These are phyloP conservation scores for Aeschynomene evenia DNA, from an alignment of 306 rosid genomes.

Conservation along the genomic window DNA sequence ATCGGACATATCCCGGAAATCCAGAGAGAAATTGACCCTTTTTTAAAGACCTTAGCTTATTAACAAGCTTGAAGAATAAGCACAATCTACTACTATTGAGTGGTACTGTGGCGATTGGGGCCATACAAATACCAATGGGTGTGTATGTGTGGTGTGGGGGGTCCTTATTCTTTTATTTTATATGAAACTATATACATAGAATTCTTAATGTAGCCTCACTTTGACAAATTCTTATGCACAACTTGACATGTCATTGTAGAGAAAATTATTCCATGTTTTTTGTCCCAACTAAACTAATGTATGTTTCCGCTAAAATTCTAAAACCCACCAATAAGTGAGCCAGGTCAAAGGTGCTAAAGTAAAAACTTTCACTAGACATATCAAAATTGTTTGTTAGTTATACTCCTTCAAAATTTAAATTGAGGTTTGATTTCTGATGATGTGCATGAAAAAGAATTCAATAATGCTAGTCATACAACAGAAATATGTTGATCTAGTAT, in stretches of 20 bases:
- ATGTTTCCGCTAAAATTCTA: not conserved
- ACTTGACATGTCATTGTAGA: not conserved
- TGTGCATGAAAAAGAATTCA: too few relatives aligned
- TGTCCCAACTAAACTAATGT: not conserved
- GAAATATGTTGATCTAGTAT: too few relatives aligned
- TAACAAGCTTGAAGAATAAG: slow-evolving; percentile 30
- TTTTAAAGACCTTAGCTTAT: slow-evolving; percentile 4
- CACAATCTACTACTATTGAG: slow-evolving; percentile 13
- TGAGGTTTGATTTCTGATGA: too few relatives aligned
- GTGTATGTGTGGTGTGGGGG: slow-evolving; percentile 4
- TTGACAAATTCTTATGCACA: slow-evolving; percentile 19
- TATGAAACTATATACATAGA: not conserved
- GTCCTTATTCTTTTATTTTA: slow-evolving; percentile 3
- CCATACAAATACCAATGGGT: not conserved
- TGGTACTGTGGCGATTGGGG: not conserved
- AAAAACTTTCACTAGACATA: not conserved
- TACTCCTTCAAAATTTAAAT: too few relatives aligned
- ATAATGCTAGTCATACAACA: too few relatives aligned
- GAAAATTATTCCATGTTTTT: not conserved
- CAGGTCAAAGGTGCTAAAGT: slow-evolving; percentile 2
- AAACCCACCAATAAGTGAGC: not conserved
- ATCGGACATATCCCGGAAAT: slow-evolving; percentile 45
- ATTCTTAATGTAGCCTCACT: slow-evolving; percentile 11
- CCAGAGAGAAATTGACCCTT: slow-evolving; percentile 30
- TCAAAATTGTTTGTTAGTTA: too few relatives aligned